Evolutionary conservation across 129 eudicot species (phyloP), one percentile per base, ranked within the genome.

Genomic region (Tagetes patula): DNA sequence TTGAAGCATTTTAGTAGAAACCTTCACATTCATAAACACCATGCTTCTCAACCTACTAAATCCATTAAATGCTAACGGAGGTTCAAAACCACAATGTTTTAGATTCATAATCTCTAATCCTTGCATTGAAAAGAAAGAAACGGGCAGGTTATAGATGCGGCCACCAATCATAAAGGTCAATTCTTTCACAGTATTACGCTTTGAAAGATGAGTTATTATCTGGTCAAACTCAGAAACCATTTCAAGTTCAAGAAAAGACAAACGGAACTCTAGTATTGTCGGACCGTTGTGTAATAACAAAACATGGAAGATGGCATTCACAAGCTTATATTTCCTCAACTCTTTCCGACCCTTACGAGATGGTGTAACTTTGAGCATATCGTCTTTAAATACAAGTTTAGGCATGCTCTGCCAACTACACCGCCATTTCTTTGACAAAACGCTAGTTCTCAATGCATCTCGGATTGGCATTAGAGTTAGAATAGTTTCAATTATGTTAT

Each of bases 381-480:
- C 34, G 31, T 27, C 8, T 27, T 11, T 46, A 9, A 46, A 46
- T 36, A 11, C 73, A 63, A 80, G 75, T 30, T 68, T 32, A 11
- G 80, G 71, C 47, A 80, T 47, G 2, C 13, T 47, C 3, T 5
- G 30, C 81, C 85, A 81, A 10, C 70, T 14, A 14, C 64, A 46
- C 36, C 81, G 65, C 81, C 85, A 82, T 38, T 82, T 37, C 9
- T 6, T 72, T 6, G 76, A 77, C 59, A 82, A n/a, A 52, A 72
- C 38, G 46, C 82, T 81, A 2, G 79, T 77, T 46, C 79, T 72
- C 5, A 77, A 54, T 8, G 79, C 85, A 50, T 82, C 85, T 66
- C 45, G 45, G 27, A 77, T 42, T 12, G 82, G 72, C 71, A 81
- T 53, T 46, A 2, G 54, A 20, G 47, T 36, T 2, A 81, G 43